Percentiles rank a stretch among this genome's conserved stretches.
phyloP scores from a whole-genome alignment of 108 stramenopile species.

The Discostella stelligeroides region DNA sequence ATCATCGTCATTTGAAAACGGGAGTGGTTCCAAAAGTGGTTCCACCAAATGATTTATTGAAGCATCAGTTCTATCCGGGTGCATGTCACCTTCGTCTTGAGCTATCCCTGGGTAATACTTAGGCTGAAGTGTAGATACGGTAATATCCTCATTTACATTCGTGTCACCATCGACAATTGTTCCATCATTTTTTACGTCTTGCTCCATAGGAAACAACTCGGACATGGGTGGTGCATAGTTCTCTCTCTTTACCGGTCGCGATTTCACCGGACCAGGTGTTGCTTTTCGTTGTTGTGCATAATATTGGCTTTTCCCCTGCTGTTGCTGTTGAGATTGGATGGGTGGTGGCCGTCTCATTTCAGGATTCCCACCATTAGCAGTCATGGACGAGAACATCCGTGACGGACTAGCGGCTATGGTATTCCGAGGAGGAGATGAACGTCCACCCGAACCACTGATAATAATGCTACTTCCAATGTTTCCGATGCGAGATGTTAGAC shows the following conservation, averaged over 20 bases:
- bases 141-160: background rate
- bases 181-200: background rate
- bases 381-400: background rate
- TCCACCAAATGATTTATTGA: background rate
- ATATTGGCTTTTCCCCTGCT: conserved; percentile 5
- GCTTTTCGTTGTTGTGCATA: background rate
- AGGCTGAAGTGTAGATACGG: no score
- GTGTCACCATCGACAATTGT: background rate
- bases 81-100: conserved; percentile 13
- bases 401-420: background rate
- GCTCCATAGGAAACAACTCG: conserved; percentile 39
- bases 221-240: conserved; percentile 46
- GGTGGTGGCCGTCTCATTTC: conserved; percentile 18
- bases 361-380: background rate
- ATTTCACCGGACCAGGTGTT: background rate
- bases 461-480: conserved; percentile 29
- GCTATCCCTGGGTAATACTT: no score
- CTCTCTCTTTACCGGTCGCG: conserved; percentile 10
- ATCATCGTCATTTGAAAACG: background rate
- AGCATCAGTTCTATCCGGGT: background rate
- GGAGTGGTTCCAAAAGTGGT: no score
- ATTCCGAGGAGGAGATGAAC: conserved; percentile 2
- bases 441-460: conserved; percentile 7
- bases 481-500: conserved; percentile 39
- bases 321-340: background rate